Conservation (phyloP, 2,329 filamentous ascomycete genomes). For the Lachnellula subtilissima region DNA sequence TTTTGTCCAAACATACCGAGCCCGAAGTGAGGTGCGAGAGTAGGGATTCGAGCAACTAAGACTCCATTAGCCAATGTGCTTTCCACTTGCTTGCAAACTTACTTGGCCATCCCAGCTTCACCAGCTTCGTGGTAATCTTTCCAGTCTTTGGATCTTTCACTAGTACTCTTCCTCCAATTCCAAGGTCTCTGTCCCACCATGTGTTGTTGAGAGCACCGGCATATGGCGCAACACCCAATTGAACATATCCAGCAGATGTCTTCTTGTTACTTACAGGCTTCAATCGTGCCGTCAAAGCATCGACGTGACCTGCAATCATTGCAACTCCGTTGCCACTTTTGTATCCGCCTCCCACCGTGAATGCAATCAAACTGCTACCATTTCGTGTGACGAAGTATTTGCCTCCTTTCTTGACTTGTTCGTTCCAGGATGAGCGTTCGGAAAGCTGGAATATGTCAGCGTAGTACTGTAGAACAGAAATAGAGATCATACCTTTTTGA, state of each 20-base stretch:
- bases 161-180: conserved; percentile 83
- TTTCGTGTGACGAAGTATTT: conserved; percentile 90
- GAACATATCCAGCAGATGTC: conserved; percentile 78
- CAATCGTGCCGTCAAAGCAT: conserved; percentile 82
- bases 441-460: conserved; percentile 51
- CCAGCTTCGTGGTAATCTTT: conserved; percentile 75
- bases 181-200: conserved; percentile 96
- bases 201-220: conserved; percentile 81
- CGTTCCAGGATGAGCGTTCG: conserved; percentile 72
- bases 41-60: conserved; percentile 76
- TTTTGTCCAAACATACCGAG: conserved; percentile 60
- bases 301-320: conserved; percentile 88
- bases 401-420: conserved; percentile 68
- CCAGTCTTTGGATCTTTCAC: conserved; percentile 67
- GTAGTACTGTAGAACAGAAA: conserved; percentile 12
- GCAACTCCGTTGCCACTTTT: conserved; percentile 79
- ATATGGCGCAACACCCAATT: conserved; percentile 90
- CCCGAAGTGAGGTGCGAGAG: conserved; percentile 90
- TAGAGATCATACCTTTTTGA: conserved; percentile 52
- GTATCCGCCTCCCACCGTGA: conserved; percentile 76
- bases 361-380: conserved; percentile 78
- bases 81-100: conserved; percentile 23
- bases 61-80: conserved; percentile 18
- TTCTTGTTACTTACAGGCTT: conserved; percentile 87
- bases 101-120: conserved; percentile 89